These are phyloP conservation scores for Podospora anserina DNA, from an alignment of 495 filamentous ascomycete species.

Conservation along the genomic window DNA sequence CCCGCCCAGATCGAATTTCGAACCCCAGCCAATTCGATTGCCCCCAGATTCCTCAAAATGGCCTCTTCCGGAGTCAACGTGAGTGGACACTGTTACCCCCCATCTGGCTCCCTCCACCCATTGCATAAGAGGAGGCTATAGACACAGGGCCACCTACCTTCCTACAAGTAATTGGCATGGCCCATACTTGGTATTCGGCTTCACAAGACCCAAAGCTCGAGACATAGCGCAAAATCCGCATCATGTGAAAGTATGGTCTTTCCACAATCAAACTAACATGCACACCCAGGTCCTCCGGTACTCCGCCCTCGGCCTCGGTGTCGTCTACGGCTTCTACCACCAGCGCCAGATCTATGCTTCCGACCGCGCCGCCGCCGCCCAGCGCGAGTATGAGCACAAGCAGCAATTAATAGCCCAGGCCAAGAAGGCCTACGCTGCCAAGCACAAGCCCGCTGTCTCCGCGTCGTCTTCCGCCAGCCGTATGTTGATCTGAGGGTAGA, in stretches of 20 bases:
- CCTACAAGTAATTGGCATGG: background rate
- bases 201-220: background rate
- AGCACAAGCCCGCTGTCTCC: constrained; percentile 62
- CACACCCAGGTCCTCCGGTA: constrained; percentile 81
- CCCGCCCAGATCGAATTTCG: constrained; percentile 13
- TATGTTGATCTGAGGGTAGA: constrained; percentile 46
- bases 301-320: constrained; percentile 78
- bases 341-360: constrained; percentile 69
- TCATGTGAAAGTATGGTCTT: constrained; percentile 13
- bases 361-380: constrained; percentile 60
- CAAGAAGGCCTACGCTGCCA: constrained; percentile 82
- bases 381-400: constrained; percentile 84
- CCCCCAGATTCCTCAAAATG: constrained; percentile 37
- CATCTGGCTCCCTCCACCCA: background rate
- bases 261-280: background rate
- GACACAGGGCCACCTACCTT: background rate
- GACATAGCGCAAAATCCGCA: background rate
- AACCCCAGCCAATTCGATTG: constrained; percentile 1
- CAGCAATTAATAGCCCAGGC: constrained; percentile 83
- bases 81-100: constrained; percentile 30
- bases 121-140: background rate
- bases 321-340: constrained; percentile 90
- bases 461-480: constrained; percentile 49
- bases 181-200: too few relatives aligned
- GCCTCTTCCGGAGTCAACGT: constrained; percentile 62